phyloP scores from a whole-genome alignment of 805 yeast genomes.

The Wickerhamiella vanderwaltii region DNA sequence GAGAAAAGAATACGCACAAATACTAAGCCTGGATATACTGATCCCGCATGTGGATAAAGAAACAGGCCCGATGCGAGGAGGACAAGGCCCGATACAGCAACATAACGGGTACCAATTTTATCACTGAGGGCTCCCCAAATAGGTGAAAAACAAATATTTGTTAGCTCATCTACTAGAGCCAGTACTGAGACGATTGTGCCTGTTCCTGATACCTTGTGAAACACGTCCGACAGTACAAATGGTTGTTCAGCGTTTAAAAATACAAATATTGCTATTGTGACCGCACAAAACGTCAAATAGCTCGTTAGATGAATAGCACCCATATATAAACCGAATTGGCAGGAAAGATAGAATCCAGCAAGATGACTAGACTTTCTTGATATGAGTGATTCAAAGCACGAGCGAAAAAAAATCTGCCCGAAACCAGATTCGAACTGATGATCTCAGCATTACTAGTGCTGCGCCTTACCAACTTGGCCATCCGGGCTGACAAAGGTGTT shows the following conservation, averaged over 20 bases:
- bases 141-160: slow-evolving; percentile 44
- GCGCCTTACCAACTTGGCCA: slow-evolving; percentile 73
- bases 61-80: slow-evolving; percentile 36
- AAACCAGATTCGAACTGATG: slow-evolving; percentile 69
- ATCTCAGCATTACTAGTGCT: slow-evolving; percentile 81
- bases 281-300: slow-evolving; percentile 31
- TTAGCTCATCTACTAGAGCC: slow-evolving; percentile 48
- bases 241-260: slow-evolving; percentile 36
- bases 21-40: slow-evolving; percentile 40
- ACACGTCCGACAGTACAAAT: slow-evolving; percentile 32
- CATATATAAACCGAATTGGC: too few species aligned
- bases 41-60: slow-evolving; percentile 37
- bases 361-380: not conserved
- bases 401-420: slow-evolving; percentile 36
- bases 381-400: not conserved
- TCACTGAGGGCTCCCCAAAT: slow-evolving; percentile 53
- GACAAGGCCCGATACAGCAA: slow-evolving; percentile 39
- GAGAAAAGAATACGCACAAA: slow-evolving; percentile 47
- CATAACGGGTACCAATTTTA: slow-evolving; percentile 46
- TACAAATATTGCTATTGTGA: slow-evolving; percentile 33
- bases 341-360: not conserved
- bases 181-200: slow-evolving; percentile 39
- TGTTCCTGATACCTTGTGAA: slow-evolving; percentile 25
- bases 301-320: slow-evolving; percentile 17
- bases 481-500: too few species aligned